Evolutionary conservation across 176 grass and related monocot genomes (phyloP).

Genomic region (Oropetium thomaeum): DNA sequence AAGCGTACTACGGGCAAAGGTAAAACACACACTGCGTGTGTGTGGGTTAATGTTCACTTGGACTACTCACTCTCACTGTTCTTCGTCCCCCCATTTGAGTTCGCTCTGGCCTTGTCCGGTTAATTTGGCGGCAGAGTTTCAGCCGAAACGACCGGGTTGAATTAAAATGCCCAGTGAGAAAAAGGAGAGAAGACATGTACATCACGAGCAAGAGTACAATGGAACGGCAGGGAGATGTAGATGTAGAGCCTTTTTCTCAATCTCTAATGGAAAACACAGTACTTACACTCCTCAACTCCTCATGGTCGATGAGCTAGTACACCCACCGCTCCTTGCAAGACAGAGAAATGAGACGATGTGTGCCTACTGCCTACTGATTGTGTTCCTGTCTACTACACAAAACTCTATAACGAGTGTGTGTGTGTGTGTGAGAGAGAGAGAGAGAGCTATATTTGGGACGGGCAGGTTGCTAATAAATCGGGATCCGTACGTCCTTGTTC

Average conservation of each 20-base stretch:
- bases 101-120: too few relatives aligned
- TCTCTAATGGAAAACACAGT: too few relatives aligned
- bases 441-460: background rate
- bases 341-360: background rate
- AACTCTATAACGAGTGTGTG: too few relatives aligned
- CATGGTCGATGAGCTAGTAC: background rate
- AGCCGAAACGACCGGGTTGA: too few relatives aligned
- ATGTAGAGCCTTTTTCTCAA: too few relatives aligned
- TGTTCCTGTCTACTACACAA: background rate
- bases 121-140: too few relatives aligned
- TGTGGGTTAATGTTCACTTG: too few relatives aligned
- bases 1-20: too few relatives aligned
- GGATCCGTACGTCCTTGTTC: background rate
- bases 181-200: background rate
- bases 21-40: too few relatives aligned
- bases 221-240: background rate
- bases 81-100: too few relatives aligned
- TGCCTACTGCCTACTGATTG: background rate
- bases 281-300: conserved; percentile 33
- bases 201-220: background rate
- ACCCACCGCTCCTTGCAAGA: background rate
- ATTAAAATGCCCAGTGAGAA: too few relatives aligned
- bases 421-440: background rate
- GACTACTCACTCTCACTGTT: too few relatives aligned
- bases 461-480: background rate